A percentile compares a stretch with the other conserved stretches of the same genome.
These are phyloP conservation scores for Aspergillus affinis DNA, from an alignment of 495 filamentous ascomycete genomes.

Conservation along the genomic window DNA sequence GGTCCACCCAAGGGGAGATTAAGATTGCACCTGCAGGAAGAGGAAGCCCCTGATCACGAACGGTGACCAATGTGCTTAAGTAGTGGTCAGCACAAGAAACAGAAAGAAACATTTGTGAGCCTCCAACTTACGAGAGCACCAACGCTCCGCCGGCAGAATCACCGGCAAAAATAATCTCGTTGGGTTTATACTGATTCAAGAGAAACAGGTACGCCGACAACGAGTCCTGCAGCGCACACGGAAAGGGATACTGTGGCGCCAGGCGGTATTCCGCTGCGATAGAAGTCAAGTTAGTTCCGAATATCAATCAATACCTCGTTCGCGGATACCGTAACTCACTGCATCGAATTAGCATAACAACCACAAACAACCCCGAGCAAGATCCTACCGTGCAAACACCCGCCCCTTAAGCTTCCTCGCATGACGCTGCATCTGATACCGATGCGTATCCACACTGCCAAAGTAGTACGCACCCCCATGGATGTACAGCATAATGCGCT, in stretches of 20 bases:
- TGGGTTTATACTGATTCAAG: conserved; percentile 67
- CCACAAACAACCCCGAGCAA: background rate
- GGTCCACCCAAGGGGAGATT: conserved; percentile 90
- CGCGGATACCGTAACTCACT: conserved; percentile 31
- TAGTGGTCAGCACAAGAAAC: conserved; percentile 18
- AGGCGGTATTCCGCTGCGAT: conserved; percentile 71
- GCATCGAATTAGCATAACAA: conserved; percentile 23
- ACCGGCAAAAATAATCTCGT: conserved; percentile 78
- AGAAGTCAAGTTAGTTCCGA: conserved; percentile 12
- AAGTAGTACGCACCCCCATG: conserved; percentile 87
- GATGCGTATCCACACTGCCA: conserved; percentile 90
- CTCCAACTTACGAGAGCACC: conserved; percentile 58
- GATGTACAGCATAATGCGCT: conserved; percentile 87
- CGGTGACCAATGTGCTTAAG: conserved; percentile 65
- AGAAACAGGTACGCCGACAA: conserved; percentile 83
- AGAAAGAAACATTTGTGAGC: background rate
- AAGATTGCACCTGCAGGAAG: conserved; percentile 86
- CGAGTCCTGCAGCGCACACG: conserved; percentile 86
- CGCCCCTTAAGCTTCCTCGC: conserved; percentile 88
- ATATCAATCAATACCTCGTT: background rate
- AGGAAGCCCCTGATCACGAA: conserved; percentile 78
- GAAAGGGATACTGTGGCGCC: conserved; percentile 92
- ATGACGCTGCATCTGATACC: conserved; percentile 94
- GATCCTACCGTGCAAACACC: conserved; percentile 68
- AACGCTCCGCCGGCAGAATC: conserved; percentile 92